These are phyloP conservation scores for Oidiodendron maius DNA, from an alignment of 495 filamentous ascomycete genomes.

Conservation along the genomic window DNA sequence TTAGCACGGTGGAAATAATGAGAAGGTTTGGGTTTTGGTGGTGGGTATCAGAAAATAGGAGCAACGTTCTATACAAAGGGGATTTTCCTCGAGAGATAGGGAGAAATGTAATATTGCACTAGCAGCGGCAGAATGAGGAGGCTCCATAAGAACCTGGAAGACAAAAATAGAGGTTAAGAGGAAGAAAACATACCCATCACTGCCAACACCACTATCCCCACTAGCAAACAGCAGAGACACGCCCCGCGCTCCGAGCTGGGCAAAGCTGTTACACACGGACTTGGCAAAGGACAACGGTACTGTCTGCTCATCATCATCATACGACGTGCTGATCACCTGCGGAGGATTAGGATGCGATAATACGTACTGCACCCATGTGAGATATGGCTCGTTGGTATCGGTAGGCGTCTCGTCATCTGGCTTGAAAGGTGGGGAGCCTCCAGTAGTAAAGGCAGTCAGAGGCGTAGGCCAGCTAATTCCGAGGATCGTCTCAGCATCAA, in stretches of 20 bases:
- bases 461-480: constrained; percentile 51
- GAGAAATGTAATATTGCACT: too few species aligned
- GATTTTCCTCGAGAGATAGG: too few species aligned
- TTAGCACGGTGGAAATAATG: too few species aligned
- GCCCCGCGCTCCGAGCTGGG: constrained; percentile 65
- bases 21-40: too few species aligned
- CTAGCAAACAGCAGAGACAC: constrained; percentile 64
- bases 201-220: constrained; percentile 62
- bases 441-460: constrained; percentile 60
- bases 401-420: constrained; percentile 42
- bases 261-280: constrained; percentile 64
- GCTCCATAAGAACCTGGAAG: too few species aligned
- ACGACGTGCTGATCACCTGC: constrained; percentile 66
- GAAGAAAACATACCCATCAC: constrained; percentile 23
- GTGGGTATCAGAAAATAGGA: too few species aligned
- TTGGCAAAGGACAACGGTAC: constrained; percentile 58
- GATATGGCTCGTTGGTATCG: constrained; percentile 27
- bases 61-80: too few species aligned
- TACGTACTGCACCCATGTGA: constrained; percentile 61
- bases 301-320: constrained; percentile 60
- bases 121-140: too few species aligned
- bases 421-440: constrained; percentile 51
- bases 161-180: too few species aligned
- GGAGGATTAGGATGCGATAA: constrained; percentile 60
- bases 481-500: constrained; percentile 67